These are phyloP conservation scores for Paragyromitra xinjiangensis DNA, from an alignment of 495 filamentous ascomycete genomes.

Conservation along the genomic window DNA sequence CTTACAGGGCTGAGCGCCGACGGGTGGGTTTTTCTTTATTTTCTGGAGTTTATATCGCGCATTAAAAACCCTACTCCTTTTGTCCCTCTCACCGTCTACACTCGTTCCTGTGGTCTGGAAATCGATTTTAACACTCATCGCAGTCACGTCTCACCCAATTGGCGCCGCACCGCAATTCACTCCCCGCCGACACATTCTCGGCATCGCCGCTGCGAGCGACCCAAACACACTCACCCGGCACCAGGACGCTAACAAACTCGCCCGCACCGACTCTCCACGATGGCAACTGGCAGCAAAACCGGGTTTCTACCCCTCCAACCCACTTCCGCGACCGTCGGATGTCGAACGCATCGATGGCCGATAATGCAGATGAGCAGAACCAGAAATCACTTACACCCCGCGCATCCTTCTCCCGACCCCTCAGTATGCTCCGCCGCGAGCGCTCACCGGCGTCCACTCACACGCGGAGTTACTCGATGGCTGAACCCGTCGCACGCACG, in stretches of 20 bases:
- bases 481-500: conserved; percentile 40
- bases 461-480: conserved; percentile 52
- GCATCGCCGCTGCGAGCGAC: conserved; percentile 51
- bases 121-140: conserved; percentile 21
- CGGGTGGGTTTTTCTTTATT: conserved; percentile 61
- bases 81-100: not conserved
- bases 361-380: conserved; percentile 30
- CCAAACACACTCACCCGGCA: conserved; percentile 39
- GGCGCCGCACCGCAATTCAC: conserved; percentile 50
- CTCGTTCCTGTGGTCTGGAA: not conserved
- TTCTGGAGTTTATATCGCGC: conserved; percentile 8
- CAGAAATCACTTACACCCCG: conserved; percentile 48
- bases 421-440: conserved; percentile 53
- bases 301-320: conserved; percentile 43
- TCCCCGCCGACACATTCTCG: conserved; percentile 55
- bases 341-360: conserved; percentile 48
- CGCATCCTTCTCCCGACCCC: conserved; percentile 50
- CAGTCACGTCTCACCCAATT: conserved; percentile 53
- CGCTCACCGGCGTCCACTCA: conserved; percentile 49
- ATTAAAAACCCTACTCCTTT: not conserved
- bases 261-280: conserved; percentile 39
- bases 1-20: conserved; percentile 60
- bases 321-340: conserved; percentile 54
- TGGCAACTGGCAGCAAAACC: conserved; percentile 30
- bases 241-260: conserved; percentile 37